Conservation (phyloP, 805 yeast species). For the Teunomyces kruisii region DNA sequence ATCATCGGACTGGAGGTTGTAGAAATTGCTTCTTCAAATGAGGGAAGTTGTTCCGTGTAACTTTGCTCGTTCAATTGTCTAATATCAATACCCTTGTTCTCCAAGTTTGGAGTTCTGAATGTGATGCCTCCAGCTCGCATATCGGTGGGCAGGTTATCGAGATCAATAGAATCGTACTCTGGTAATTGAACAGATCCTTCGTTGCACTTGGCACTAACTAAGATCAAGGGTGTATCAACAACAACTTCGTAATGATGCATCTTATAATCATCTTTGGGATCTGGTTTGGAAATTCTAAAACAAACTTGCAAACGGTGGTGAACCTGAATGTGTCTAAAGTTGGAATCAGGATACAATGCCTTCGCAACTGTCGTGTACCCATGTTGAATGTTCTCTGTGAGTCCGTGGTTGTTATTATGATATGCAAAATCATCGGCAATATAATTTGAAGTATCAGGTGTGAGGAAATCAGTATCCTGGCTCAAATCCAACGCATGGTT, state of each 20-base stretch:
- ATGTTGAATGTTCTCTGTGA: constrained; percentile 28
- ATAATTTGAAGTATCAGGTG: constrained; percentile 31
- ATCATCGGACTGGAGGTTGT: constrained; percentile 37
- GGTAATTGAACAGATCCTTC: constrained; percentile 43
- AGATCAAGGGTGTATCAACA: constrained; percentile 70
- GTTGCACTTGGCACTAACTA: constrained; percentile 42
- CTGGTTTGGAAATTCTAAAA: constrained; percentile 65
- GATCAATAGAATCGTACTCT: constrained; percentile 29
- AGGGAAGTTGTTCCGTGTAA: constrained; percentile 44
- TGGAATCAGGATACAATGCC: constrained; percentile 61
- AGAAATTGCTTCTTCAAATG: constrained; percentile 67
- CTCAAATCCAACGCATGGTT: not conserved
- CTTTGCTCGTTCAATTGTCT: constrained; percentile 21
- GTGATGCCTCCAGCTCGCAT: constrained; percentile 15
- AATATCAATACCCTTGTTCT: constrained; percentile 31
- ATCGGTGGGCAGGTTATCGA: constrained; percentile 1
- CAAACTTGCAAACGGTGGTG: constrained; percentile 71
- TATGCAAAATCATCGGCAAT: constrained; percentile 24
- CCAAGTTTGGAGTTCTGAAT: constrained; percentile 41
- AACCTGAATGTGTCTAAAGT: constrained; percentile 60
- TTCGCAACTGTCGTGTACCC: constrained; percentile 36
- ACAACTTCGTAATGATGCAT: constrained; percentile 78
- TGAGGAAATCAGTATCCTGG: constrained; percentile 16
- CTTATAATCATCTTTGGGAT: constrained; percentile 43
- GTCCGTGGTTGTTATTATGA: constrained; percentile 7